phyloP scores from a whole-genome alignment of 352 stramenopile species.

The Globisporangium canariense region DNA sequence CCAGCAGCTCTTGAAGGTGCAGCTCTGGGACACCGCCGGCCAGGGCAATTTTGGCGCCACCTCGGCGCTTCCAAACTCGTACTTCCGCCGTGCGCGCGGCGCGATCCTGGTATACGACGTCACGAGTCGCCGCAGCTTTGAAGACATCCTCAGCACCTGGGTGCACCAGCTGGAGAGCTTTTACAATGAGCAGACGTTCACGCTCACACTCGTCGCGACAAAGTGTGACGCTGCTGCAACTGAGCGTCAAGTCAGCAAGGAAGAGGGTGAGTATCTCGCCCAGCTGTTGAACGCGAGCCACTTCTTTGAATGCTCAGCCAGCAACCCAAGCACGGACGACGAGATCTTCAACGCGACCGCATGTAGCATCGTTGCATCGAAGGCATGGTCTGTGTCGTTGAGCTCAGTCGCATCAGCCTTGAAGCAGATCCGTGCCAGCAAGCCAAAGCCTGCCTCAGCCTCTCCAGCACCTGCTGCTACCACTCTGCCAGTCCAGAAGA shows the following conservation, averaged over 20 bases:
- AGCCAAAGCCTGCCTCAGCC: neutral
- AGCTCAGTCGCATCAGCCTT: neutral
- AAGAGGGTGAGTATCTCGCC: constrained; percentile 23
- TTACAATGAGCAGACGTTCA: constrained; percentile 19
- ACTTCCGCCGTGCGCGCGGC: constrained; percentile 39
- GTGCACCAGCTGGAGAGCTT: constrained; percentile 24
- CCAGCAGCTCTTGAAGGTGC: constrained; percentile 36
- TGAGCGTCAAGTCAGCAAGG: constrained; percentile 14
- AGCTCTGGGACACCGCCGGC: constrained; percentile 51
- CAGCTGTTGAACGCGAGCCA: constrained; percentile 18
- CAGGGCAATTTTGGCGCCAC: constrained; percentile 39
- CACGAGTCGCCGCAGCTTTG: constrained; percentile 31
- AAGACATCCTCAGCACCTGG: constrained; percentile 26
- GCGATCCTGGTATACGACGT: constrained; percentile 49
- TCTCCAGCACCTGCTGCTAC: neutral
- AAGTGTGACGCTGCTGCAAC: constrained; percentile 13
- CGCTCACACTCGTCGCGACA: constrained; percentile 32
- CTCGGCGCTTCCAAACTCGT: constrained; percentile 29
- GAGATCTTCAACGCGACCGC: constrained; percentile 4
- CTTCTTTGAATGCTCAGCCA: constrained; percentile 25
- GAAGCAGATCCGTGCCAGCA: neutral
- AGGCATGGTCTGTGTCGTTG: neutral
- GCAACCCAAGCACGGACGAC: neutral
- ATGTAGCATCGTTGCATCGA: neutral
- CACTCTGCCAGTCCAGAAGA: neutral